Conservation (phyloP, 495 filamentous ascomycete species). For the Glonium stellatum region DNA sequence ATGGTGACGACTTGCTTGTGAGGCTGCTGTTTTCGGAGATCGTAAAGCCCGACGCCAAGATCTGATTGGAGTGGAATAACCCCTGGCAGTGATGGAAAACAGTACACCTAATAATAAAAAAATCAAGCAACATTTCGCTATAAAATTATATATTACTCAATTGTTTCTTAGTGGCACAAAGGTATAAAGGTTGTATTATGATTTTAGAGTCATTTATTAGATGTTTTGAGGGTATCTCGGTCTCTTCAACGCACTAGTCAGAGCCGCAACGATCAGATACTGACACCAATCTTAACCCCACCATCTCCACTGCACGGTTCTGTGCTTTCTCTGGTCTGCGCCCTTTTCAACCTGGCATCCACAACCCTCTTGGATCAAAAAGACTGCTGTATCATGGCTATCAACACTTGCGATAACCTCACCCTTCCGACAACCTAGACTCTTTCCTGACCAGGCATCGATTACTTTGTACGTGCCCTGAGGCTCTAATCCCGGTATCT, state of each 20-base stretch:
- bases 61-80: too few species aligned
- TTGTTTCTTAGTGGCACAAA: too few species aligned
- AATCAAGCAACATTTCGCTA: too few species aligned
- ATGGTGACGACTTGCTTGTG: neutral
- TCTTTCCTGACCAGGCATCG: constrained; percentile 49
- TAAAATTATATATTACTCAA: too few species aligned
- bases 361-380: constrained; percentile 38
- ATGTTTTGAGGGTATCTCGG: too few species aligned
- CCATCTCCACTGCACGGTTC: neutral
- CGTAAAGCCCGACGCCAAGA: too few species aligned
- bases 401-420: constrained; percentile 36
- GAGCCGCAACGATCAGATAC: neutral
- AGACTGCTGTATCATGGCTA: constrained; percentile 46
- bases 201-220: too few species aligned
- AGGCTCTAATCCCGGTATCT: constrained; percentile 47
- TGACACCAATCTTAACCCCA: neutral
- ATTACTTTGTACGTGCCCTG: constrained; percentile 42
- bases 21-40: too few species aligned
- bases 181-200: too few species aligned
- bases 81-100: too few species aligned
- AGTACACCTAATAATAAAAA: too few species aligned
- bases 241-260: neutral
- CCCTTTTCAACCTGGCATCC: neutral
- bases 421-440: constrained; percentile 42
- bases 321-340: neutral